Evolutionary conservation across 805 yeast species (phyloP).

Genomic region (Middelhovenomyces tepae): DNA sequence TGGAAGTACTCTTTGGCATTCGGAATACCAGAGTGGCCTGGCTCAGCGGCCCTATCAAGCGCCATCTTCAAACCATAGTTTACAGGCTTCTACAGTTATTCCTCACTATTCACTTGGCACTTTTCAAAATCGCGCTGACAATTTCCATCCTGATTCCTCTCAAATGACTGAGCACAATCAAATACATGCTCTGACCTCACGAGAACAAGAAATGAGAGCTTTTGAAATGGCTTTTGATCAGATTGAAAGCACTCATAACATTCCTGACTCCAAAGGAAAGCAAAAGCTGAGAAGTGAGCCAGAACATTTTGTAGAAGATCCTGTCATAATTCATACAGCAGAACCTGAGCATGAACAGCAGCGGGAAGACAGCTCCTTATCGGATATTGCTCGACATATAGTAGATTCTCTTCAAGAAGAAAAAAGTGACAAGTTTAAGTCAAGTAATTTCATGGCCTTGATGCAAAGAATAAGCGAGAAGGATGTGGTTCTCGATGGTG

Average conservation of each 20-base stretch:
- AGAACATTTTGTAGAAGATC: conserved; percentile 3
- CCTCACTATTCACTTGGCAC: conserved; percentile 6
- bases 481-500: conserved; percentile 17
- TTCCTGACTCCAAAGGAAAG: no score
- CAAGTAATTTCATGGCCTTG: conserved; percentile 20
- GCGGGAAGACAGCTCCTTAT: conserved; percentile 6
- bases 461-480: conserved; percentile 21
- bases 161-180: conserved; percentile 18
- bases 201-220: conserved; percentile 11
- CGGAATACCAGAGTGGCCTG: conserved; percentile 4
- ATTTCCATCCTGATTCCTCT: no score
- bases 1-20: conserved; percentile 6
- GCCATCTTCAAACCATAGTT: conserved; percentile 6
- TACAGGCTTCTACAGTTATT: conserved; percentile 5
- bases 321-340: conserved; percentile 2
- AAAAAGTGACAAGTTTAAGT: conserved; percentile 16
- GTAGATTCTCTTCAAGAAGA: conserved; percentile 3
- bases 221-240: conserved; percentile 21
- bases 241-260: conserved; percentile 17
- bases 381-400: conserved; percentile 18
- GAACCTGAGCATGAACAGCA: conserved; percentile 2
- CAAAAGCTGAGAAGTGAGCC: conserved; percentile 5
- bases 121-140: no score
- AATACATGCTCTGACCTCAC: conserved; percentile 11
- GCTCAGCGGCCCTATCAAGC: conserved; percentile 5